Conservation (phyloP, 139 green algal species). For the Picochlorum sp. region DNA sequence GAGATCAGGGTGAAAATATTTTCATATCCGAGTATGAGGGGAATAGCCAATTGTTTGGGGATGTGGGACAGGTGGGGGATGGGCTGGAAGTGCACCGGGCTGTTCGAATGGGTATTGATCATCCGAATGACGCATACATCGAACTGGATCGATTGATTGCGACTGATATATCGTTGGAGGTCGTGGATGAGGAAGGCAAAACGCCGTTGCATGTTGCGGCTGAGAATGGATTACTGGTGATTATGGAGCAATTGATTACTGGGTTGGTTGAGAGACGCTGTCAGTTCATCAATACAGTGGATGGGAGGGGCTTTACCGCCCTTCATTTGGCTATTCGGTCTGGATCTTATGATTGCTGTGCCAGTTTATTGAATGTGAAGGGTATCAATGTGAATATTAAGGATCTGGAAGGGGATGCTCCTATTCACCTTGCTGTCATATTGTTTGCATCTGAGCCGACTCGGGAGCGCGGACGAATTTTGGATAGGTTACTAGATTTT, state of each 20-base stretch:
- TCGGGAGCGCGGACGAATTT: neutral
- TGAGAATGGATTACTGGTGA: neutral
- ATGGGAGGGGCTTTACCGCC: neutral
- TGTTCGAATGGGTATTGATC: neutral
- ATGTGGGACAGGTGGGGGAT: neutral
- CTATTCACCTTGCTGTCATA: neutral
- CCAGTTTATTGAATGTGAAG: neutral
- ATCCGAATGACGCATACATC: constrained; percentile 9
- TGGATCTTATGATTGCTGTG: neutral
- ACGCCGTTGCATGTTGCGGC: constrained; percentile 8
- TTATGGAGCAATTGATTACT: constrained; percentile 2
- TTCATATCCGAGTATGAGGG: too few relatives aligned
- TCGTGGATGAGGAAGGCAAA: constrained; percentile 2
- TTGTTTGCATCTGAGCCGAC: neutral
- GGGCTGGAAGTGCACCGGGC: neutral
- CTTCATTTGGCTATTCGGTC: constrained; percentile 3
- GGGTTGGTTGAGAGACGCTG: neutral
- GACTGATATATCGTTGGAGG: neutral
- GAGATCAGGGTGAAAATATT: too few relatives aligned
- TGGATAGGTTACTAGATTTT: neutral
- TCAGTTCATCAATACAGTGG: neutral
- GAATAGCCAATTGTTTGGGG: too few relatives aligned
- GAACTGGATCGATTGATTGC: constrained; percentile 1
- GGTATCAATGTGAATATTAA: neutral
- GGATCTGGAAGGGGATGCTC: neutral